These are phyloP conservation scores for Linaria vulgaris DNA, from an alignment of 257 asterid genomes.

Conservation along the genomic window DNA sequence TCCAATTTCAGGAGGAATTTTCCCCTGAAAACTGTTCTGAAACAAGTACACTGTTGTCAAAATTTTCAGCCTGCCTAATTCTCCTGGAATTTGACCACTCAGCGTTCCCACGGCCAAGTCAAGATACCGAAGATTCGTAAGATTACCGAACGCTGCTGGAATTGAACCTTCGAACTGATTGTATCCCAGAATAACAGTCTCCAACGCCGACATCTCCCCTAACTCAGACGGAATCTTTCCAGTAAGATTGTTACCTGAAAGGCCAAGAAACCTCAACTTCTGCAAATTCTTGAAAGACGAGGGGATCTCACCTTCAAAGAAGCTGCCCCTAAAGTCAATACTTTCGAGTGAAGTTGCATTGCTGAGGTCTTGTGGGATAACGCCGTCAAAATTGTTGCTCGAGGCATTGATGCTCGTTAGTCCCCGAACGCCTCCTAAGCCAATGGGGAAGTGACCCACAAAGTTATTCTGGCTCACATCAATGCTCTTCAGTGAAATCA, in stretches of 20 bases:
- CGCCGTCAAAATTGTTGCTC: constrained; percentile 71
- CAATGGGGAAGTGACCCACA: constrained; percentile 52
- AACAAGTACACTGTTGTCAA: constrained; percentile 55
- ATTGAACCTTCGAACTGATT: constrained; percentile 65
- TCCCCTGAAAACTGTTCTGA: constrained; percentile 57
- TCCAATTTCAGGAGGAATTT: constrained; percentile 66
- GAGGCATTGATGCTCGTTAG: constrained; percentile 56
- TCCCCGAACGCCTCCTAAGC: constrained; percentile 47
- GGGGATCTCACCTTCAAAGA: constrained; percentile 74
- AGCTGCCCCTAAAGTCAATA: constrained; percentile 70
- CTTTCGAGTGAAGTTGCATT: constrained; percentile 42
- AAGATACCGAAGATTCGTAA: constrained; percentile 56
- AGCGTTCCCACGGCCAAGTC: constrained; percentile 71
- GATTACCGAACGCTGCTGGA: constrained; percentile 65
- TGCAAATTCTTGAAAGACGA: constrained; percentile 47
- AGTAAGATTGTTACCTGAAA: constrained; percentile 71
- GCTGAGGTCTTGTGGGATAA: constrained; percentile 62
- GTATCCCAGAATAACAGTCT: constrained; percentile 61
- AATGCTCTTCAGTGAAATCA: constrained; percentile 41
- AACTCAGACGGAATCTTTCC: constrained; percentile 62
- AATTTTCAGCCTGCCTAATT: constrained; percentile 53
- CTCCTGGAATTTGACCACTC: constrained; percentile 58
- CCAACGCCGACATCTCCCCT: constrained; percentile 51
- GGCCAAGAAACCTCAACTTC: constrained; percentile 61
- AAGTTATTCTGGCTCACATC: constrained; percentile 73